Percentiles rank a stretch among this genome's conserved stretches.
These are phyloP conservation scores for Madurella fahalii DNA, from an alignment of 2,329 filamentous ascomycete species.

Conservation along the genomic window DNA sequence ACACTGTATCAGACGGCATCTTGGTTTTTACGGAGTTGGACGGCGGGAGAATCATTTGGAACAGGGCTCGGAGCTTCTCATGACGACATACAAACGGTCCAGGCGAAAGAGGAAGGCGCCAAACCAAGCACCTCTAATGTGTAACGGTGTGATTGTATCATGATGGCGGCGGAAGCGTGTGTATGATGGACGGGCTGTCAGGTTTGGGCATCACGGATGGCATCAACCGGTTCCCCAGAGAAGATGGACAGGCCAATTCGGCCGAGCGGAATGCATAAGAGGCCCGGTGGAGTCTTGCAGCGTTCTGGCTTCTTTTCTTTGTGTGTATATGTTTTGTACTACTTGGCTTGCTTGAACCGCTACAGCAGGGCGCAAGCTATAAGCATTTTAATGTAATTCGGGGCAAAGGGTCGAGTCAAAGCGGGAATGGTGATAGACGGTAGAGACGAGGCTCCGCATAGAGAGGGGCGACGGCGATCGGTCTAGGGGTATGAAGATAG, in stretches of 20 bases:
- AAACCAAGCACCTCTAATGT: not conserved
- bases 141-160: not conserved
- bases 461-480: too few relatives aligned
- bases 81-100: constrained; percentile 11
- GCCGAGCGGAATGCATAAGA: too few relatives aligned
- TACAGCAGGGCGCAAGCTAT: constrained; percentile 7
- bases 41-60: constrained; percentile 19
- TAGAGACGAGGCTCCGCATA: too few relatives aligned
- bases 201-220: constrained; percentile 2
- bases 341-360: constrained; percentile 6
- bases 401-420: too few relatives aligned
- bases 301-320: constrained; percentile 15
- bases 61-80: constrained; percentile 15
- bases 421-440: too few relatives aligned
- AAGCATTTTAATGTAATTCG: constrained; percentile 11
- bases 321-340: constrained; percentile 19
- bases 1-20: constrained; percentile 21
- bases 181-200: constrained; percentile 7
- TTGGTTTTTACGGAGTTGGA: constrained; percentile 27
- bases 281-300: constrained; percentile 1
- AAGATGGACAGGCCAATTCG: not conserved
- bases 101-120: not conserved
- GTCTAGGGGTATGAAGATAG: too few relatives aligned
- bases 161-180: constrained; percentile 6
- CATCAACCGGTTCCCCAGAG: constrained; percentile 2